Conservation (phyloP, 306 rosid species). For the Elaeagnus macrophylla region DNA sequence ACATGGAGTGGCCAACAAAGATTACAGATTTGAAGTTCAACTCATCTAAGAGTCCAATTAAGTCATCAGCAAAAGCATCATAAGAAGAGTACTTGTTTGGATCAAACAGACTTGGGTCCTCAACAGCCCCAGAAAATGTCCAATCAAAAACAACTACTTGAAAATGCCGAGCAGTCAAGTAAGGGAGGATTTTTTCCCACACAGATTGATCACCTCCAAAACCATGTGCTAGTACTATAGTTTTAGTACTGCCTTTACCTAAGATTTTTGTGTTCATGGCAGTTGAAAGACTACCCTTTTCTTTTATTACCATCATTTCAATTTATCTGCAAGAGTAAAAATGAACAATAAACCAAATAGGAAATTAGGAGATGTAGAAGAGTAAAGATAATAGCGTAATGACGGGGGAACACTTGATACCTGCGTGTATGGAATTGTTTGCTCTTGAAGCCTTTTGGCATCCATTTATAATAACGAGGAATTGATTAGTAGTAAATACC, state of each 20-base stretch:
- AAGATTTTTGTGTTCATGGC: constrained; percentile 38
- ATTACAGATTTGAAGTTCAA: constrained; percentile 34
- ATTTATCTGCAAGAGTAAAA: constrained; percentile 6
- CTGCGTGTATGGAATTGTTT: too few relatives aligned
- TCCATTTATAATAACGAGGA: too few relatives aligned
- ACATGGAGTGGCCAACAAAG: constrained; percentile 90
- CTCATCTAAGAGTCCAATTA: constrained; percentile 45
- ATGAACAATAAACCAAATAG: neutral
- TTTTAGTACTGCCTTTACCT: constrained; percentile 26
- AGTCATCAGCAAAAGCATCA: constrained; percentile 50
- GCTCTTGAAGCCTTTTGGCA: too few relatives aligned
- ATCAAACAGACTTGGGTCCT: constrained; percentile 37
- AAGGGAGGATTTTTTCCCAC: constrained; percentile 65
- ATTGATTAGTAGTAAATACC: too few relatives aligned
- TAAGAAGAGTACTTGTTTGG: constrained; percentile 47
- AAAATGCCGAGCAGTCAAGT: constrained; percentile 24
- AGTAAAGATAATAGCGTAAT: neutral
- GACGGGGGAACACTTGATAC: too few relatives aligned
- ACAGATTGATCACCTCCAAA: constrained; percentile 74
- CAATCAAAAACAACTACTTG: constrained; percentile 62
- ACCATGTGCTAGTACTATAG: constrained; percentile 79
- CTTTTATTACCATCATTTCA: constrained; percentile 26
- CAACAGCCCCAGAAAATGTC: constrained; percentile 54
- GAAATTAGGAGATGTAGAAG: neutral
- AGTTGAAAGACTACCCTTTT: constrained; percentile 22